These are phyloP conservation scores for Fusarium sp. DNA, from an alignment of 2,329 filamentous ascomycete species.

Conservation along the genomic window DNA sequence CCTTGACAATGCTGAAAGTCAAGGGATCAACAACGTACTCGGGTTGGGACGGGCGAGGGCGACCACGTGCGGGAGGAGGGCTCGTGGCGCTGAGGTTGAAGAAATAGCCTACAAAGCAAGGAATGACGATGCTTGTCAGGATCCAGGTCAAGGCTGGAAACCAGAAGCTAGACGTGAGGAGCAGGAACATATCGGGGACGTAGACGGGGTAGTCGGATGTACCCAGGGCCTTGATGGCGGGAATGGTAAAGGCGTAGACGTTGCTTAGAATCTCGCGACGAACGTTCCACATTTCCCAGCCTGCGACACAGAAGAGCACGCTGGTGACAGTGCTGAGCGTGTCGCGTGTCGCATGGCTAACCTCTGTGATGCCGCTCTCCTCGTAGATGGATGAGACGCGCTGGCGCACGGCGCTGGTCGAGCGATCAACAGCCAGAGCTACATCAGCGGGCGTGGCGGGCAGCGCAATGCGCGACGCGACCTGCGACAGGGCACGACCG, in stretches of 20 bases:
- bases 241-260: slow-evolving; percentile 78
- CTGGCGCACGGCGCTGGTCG: slow-evolving; percentile 72
- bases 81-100: slow-evolving; percentile 80
- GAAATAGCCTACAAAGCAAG: slow-evolving; percentile 82
- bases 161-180: slow-evolving; percentile 86
- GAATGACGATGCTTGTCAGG: slow-evolving; percentile 76
- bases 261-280: slow-evolving; percentile 77
- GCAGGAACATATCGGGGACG: slow-evolving; percentile 82
- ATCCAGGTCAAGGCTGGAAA: slow-evolving; percentile 81
- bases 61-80: slow-evolving; percentile 56
- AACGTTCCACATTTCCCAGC: slow-evolving; percentile 77
- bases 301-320: slow-evolving; percentile 74
- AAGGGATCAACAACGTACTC: slow-evolving; percentile 82
- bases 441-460: slow-evolving; percentile 84
- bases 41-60: slow-evolving; percentile 51
- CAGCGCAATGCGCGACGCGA: slow-evolving; percentile 72
- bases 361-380: slow-evolving; percentile 73
- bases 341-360: slow-evolving; percentile 73
- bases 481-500: slow-evolving; percentile 63
- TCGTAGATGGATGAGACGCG: slow-evolving; percentile 73
- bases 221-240: slow-evolving; percentile 66
- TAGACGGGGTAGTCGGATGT: slow-evolving; percentile 70
- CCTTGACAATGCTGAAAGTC: slow-evolving; percentile 90
- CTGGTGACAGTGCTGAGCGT: slow-evolving; percentile 77
- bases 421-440: slow-evolving; percentile 78